Percentiles rank a stretch among this genome's conserved stretches.
Evolutionary conservation across 352 stramenopile genomes (phyloP).

Genomic region (Globisporangium paroecandrum): DNA sequence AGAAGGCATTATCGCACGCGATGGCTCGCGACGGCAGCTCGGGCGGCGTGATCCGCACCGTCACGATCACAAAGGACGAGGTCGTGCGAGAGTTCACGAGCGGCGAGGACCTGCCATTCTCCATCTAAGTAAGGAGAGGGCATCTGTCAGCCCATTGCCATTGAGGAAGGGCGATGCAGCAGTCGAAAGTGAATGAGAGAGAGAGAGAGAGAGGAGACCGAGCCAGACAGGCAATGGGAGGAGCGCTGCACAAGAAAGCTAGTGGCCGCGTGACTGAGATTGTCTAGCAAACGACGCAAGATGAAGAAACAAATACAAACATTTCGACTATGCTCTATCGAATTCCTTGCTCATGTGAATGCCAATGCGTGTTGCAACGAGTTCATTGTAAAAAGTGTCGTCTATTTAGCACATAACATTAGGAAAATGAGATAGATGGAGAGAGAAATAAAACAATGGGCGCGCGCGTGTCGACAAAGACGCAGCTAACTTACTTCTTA

Average conservation of each 20-base stretch:
- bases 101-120: slow-evolving; percentile 90
- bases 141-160: not conserved
- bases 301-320: not conserved
- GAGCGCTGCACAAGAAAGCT: not conserved
- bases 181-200: not conserved
- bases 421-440: not conserved
- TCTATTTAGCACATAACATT: slow-evolving; percentile 8
- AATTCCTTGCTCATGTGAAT: not conserved
- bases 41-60: slow-evolving; percentile 97
- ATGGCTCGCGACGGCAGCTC: slow-evolving; percentile 98
- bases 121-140: slow-evolving; percentile 45
- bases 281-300: not conserved
- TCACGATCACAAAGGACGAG: slow-evolving; percentile 92
- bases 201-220: not conserved
- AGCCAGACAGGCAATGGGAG: not conserved
- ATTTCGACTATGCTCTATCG: not conserved
- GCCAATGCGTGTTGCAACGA: not conserved
- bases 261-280: not conserved
- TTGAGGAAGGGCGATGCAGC: not conserved
- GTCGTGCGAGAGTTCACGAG: slow-evolving; percentile 91
- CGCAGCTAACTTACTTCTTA: slow-evolving; percentile 30
- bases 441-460: not conserved
- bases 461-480: not conserved
- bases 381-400: slow-evolving; percentile 4
- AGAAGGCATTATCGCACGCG: slow-evolving; percentile 94